These are phyloP conservation scores for Pyronema domesticum DNA, from an alignment of 495 filamentous ascomycete species.

Conservation along the genomic window DNA sequence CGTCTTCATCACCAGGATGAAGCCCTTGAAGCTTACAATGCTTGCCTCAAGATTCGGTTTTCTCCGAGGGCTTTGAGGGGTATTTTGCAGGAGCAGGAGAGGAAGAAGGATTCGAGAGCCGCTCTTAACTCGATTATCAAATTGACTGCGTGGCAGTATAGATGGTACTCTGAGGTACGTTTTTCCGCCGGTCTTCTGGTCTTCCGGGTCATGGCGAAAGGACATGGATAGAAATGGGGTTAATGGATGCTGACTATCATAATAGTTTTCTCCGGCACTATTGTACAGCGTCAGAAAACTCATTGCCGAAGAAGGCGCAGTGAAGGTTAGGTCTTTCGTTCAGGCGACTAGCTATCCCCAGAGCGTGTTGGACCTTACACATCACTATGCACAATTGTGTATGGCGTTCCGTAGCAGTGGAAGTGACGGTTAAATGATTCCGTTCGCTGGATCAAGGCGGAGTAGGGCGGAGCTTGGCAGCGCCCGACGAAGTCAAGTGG, in stretches of 20 bases:
- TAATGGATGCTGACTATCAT: conserved; percentile 8
- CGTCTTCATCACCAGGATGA: conserved; percentile 79
- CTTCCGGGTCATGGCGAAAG: neutral
- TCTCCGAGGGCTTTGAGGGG: conserved; percentile 79
- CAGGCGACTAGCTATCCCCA: conserved; percentile 89
- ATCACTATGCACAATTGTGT: conserved; percentile 87
- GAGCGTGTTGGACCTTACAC: conserved; percentile 79
- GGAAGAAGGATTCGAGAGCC: conserved; percentile 51
- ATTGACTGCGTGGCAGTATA: conserved; percentile 91
- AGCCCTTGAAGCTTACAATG: conserved; percentile 77
- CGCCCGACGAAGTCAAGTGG: too few species aligned
- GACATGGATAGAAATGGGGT: neutral
- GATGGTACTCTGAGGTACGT: conserved; percentile 87
- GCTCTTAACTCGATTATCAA: conserved; percentile 67
- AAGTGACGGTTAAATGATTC: conserved; percentile 49
- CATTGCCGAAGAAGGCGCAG: conserved; percentile 93
- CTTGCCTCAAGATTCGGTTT: conserved; percentile 65
- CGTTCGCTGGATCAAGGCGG: neutral
- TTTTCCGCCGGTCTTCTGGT: neutral
- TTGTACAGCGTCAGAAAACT: conserved; percentile 71
- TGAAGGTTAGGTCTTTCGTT: conserved; percentile 92
- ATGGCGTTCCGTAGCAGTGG: conserved; percentile 88
- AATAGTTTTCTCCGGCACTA: conserved; percentile 76
- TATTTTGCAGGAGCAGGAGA: conserved; percentile 58
- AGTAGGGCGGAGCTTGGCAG: neutral